These are phyloP conservation scores for Cocos nucifera DNA, from an alignment of 176 grass and related monocot species.

Conservation along the genomic window DNA sequence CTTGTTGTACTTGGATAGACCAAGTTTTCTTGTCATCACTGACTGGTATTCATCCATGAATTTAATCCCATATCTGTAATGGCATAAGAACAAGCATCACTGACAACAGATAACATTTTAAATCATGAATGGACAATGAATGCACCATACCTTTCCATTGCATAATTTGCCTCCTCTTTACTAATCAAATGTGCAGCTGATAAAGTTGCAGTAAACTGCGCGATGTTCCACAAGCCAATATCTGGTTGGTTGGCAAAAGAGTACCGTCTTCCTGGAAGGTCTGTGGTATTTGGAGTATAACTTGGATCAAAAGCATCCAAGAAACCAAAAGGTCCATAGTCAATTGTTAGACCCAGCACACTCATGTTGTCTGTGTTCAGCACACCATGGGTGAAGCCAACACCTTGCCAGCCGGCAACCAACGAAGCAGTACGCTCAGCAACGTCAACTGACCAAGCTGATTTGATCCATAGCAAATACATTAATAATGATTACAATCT, in stretches of 20 bases:
- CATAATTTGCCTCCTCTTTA: conserved; percentile 87
- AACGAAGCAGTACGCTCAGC: conserved; percentile 83
- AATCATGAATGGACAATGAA: too few species aligned
- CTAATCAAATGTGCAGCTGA: conserved; percentile 67
- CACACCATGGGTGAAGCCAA: conserved; percentile 96
- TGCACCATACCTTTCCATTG: conserved; percentile 71
- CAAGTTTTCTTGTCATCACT: conserved; percentile 88
- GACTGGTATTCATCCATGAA: conserved; percentile 99
- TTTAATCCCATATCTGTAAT: conserved; percentile 75
- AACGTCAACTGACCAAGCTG: conserved; percentile 98
- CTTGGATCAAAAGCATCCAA: conserved; percentile 96
- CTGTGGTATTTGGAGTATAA: conserved; percentile 89
- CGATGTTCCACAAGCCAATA: conserved; percentile 94
- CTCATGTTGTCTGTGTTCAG: conserved; percentile 99
- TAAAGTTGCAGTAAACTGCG: conserved; percentile 73
- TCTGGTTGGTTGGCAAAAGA: conserved; percentile 98
- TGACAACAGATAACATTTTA: not conserved
- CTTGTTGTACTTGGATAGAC: conserved; percentile 84
- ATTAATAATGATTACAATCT: not conserved
- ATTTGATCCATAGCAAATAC: not conserved
- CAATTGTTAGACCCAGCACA: conserved; percentile 83
- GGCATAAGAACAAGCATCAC: not conserved
- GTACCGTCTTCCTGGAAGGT: conserved; percentile 76
- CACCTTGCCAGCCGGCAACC: conserved; percentile 89
- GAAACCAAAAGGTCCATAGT: conserved; percentile 95